These are phyloP conservation scores for Neurospora sp. DNA, from an alignment of 495 filamentous ascomycete species.

Conservation along the genomic window DNA sequence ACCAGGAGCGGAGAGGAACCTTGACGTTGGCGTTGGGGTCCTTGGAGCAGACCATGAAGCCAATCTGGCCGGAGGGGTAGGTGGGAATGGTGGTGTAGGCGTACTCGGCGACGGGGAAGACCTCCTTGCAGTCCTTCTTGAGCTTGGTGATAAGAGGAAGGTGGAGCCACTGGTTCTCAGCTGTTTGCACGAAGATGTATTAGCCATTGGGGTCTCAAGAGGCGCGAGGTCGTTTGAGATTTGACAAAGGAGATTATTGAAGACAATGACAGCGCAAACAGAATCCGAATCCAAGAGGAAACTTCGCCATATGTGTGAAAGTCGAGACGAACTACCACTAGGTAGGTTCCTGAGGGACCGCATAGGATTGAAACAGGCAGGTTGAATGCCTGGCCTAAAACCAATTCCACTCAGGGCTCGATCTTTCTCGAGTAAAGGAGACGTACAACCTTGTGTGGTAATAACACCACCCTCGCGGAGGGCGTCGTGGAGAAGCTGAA, in stretches of 20 bases:
- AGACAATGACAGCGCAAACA: neutral
- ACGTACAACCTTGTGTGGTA: conserved; percentile 99
- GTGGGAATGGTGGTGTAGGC: conserved; percentile 99
- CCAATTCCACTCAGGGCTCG: conserved; percentile 20
- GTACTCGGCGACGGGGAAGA: conserved; percentile 97
- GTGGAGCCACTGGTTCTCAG: conserved; percentile 99
- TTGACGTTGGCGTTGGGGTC: conserved; percentile 72
- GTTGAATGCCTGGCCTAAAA: conserved; percentile 18
- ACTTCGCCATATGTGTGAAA: conserved; percentile 8
- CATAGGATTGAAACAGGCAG: conserved; percentile 11
- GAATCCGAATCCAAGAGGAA: conserved; percentile 1
- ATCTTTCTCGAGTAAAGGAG: conserved; percentile 45
- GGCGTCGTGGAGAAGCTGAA: conserved; percentile 79
- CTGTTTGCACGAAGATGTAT: conserved; percentile 37
- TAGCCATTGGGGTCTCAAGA: conserved; percentile 11
- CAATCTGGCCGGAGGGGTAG: conserved; percentile 98
- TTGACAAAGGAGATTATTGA: conserved; percentile 2
- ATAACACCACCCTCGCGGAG: conserved; percentile 94
- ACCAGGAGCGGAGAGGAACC: conserved; percentile 70
- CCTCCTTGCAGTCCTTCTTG: conserved; percentile 90
- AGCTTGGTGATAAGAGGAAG: conserved; percentile 80
- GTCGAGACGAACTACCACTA: conserved; percentile 22
- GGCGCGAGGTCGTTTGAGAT: neutral
- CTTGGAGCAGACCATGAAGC: conserved; percentile 99
- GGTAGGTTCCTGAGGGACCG: conserved; percentile 21